phyloP scores from a whole-genome alignment of 495 filamentous ascomycete species.

The Hypoxylon fragiforme region DNA sequence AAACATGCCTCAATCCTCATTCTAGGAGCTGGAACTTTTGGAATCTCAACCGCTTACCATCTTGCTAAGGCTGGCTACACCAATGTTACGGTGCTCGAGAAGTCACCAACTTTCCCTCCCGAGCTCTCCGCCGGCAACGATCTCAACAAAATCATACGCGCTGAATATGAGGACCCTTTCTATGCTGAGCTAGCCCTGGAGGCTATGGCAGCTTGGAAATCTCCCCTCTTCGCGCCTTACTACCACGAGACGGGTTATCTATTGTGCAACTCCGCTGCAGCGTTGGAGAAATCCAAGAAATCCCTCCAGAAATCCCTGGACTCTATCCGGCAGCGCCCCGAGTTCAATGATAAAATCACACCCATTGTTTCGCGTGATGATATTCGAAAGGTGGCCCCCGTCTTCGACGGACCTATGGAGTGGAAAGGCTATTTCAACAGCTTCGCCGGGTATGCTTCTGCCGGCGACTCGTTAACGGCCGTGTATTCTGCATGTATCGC shows the following conservation, averaged over 20 bases:
- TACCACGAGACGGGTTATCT: slow-evolving; percentile 61
- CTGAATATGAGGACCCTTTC: slow-evolving; percentile 59
- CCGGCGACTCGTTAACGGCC: slow-evolving; percentile 46
- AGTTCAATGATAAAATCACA: slow-evolving; percentile 42
- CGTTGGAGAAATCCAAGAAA: slow-evolving; percentile 51
- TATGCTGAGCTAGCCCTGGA: slow-evolving; percentile 56
- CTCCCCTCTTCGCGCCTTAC: slow-evolving; percentile 53
- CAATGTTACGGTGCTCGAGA: slow-evolving; percentile 51
- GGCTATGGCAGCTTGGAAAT: slow-evolving; percentile 24
- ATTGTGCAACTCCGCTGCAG: slow-evolving; percentile 51
- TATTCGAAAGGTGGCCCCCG: slow-evolving; percentile 47
- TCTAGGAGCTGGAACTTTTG: slow-evolving; percentile 53
- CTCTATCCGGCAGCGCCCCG: slow-evolving; percentile 44
- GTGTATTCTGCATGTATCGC: slow-evolving; percentile 30
- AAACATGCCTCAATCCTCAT: slow-evolving; percentile 40
- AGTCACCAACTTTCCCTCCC: slow-evolving; percentile 45
- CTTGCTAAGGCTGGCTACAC: slow-evolving; percentile 47
- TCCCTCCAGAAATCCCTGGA: slow-evolving; percentile 50
- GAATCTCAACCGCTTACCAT: slow-evolving; percentile 55
- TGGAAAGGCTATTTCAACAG: slow-evolving; percentile 61
- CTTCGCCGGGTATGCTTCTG: slow-evolving; percentile 57
- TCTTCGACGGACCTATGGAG: slow-evolving; percentile 49
- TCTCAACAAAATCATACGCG: slow-evolving; percentile 60
- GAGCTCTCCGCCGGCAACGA: slow-evolving; percentile 53
- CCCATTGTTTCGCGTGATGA: slow-evolving; percentile 41